Percentiles rank a stretch among this genome's conserved stretches.
Conservation (phyloP, 257 asterid genomes). For the Nyctanthes arbortristis region DNA sequence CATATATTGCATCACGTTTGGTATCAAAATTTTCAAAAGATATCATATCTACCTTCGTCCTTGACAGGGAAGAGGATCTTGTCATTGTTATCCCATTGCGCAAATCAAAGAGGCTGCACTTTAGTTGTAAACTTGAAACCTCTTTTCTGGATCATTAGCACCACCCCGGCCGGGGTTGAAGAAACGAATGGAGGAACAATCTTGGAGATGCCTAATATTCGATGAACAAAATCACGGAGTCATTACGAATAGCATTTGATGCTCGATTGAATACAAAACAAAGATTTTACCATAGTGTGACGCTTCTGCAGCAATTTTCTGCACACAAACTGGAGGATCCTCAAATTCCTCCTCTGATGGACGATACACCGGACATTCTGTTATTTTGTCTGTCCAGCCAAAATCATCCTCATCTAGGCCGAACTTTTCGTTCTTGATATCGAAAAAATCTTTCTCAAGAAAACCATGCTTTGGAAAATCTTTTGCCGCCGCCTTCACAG, state of each 20-base stretch:
- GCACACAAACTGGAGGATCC: conserved; percentile 39
- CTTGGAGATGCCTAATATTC: conserved; percentile 47
- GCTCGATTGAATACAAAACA: too few relatives aligned
- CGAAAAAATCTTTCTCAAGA: conserved; percentile 6
- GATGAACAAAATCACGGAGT: neutral
- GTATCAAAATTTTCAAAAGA: neutral
- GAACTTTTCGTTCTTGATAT: neutral
- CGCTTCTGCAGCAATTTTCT: conserved; percentile 43
- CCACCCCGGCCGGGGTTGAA: conserved; percentile 41
- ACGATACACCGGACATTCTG: conserved; percentile 41
- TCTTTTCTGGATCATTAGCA: conserved; percentile 31
- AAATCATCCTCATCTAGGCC: conserved; percentile 7
- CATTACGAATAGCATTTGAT: neutral
- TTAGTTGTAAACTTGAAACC: conserved; percentile 39
- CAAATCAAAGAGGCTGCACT: conserved; percentile 42
- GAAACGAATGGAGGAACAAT: conserved; percentile 38
- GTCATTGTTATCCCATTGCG: conserved; percentile 36
- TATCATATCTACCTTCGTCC: too few relatives aligned
- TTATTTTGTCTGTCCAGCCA: conserved; percentile 30
- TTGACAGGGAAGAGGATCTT: conserved; percentile 29
- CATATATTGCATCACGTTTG: neutral
- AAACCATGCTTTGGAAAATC: neutral
- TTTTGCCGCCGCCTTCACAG: conserved; percentile 2
- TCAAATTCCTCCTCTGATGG: conserved; percentile 46
- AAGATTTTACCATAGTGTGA: conserved; percentile 56